Evolutionary conservation across 306 rosid genomes (phyloP), one percentile per base, ranked within the genome.

Genomic region (Purshia tridentata): DNA sequence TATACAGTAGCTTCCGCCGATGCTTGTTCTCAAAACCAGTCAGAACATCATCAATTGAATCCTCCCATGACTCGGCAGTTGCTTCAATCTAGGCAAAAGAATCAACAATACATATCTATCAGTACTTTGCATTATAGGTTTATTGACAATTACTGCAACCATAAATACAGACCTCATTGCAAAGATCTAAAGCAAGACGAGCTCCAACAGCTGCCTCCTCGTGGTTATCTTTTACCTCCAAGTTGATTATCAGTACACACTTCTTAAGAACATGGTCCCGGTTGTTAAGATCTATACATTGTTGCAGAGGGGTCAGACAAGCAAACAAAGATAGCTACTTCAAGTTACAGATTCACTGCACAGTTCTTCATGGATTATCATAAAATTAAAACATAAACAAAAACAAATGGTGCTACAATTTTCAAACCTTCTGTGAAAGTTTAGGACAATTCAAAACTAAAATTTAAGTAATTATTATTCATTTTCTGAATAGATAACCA

Each of bases 151-250:
- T 35, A 16, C 16, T 35, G 53, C 20, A 65, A 40, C 22, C 48
- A 35, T 42, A 66, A 57, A 73, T 68, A 67, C 81, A 71, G 40
- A 94, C 99, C 94, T 90, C 87, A 54, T 81, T 91, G 78, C 99
- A 94, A 45, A 91, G 85, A 77, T 94, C 93, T 42, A 83, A 79
- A 69, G 96, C 84, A 65, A 85, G 95, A 66, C 95, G 84, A 37
- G 88, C 99, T 81, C 97, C 98, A 18, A 79, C 67, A 2, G 97
- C 96, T 49, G 98, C 98, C 87, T 94, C 97, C 69, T 91, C 98
- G 0, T 94, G 98, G 85, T 94, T 91, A 86, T 94, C 98, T 81
- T 94, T 94, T 46, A 94, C 98, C 90, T 94, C 98, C 90, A 94
- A 88, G 81, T 94, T 94, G 66, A 94, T 61, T 67, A 94, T 59